Evolutionary conservation across 2,329 filamentous ascomycete genomes (phyloP).

Genomic region (Aspergillus novoparasiticus): DNA sequence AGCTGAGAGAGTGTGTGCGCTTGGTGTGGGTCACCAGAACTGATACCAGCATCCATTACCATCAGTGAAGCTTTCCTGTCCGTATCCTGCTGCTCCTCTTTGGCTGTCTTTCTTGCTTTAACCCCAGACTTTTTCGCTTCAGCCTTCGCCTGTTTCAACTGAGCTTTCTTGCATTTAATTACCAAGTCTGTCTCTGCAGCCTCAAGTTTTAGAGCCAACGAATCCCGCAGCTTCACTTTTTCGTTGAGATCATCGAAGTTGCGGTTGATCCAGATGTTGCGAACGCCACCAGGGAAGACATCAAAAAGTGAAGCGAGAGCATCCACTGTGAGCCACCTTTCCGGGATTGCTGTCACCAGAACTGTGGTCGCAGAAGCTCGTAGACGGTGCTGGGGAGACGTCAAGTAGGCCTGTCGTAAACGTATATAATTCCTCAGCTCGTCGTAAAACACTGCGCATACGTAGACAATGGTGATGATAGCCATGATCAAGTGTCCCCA

Average conservation of each 20-base stretch:
- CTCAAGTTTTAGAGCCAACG: constrained; percentile 73
- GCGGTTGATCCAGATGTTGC: constrained; percentile 95
- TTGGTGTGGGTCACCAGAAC: constrained; percentile 61
- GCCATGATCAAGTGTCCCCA: constrained; percentile 85
- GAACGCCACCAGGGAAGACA: constrained; percentile 91
- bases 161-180: constrained; percentile 73
- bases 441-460: constrained; percentile 82
- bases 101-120: constrained; percentile 36
- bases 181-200: constrained; percentile 83
- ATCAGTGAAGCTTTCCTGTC: constrained; percentile 49
- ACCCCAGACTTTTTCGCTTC: constrained; percentile 64
- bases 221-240: constrained; percentile 76
- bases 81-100: constrained; percentile 54
- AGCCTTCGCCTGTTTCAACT: constrained; percentile 69
- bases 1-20: constrained; percentile 53
- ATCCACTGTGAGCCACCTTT: constrained; percentile 85
- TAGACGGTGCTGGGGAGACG: constrained; percentile 89
- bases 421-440: constrained; percentile 89
- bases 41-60: constrained; percentile 54
- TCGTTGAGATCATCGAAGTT: constrained; percentile 81
- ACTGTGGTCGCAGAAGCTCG: constrained; percentile 94
- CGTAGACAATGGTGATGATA: constrained; percentile 75
- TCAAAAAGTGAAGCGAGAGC: constrained; percentile 85
- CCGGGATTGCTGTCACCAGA: constrained; percentile 84
- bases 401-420: constrained; percentile 90